Evolutionary conservation across 176 grass and related monocot species (phyloP).

Genomic region (Lolium rigidum): DNA sequence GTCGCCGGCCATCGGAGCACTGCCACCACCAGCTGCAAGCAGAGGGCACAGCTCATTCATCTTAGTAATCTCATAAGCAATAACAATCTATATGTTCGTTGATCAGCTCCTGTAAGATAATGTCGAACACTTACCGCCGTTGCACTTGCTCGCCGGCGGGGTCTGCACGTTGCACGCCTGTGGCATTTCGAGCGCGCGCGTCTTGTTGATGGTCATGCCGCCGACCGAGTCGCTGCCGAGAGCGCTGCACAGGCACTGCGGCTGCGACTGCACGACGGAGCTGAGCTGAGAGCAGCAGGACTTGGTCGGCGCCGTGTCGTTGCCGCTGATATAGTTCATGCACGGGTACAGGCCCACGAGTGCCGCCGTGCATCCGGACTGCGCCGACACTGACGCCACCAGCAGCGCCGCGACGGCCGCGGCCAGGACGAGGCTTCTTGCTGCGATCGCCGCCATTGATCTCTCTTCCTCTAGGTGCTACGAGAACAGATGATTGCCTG

Average conservation of each 20-base stretch:
- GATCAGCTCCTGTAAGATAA: not conserved
- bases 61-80: not conserved
- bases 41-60: not conserved
- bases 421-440: not conserved
- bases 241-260: slow-evolving; percentile 76
- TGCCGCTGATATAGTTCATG: slow-evolving; percentile 93
- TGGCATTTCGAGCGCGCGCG: slow-evolving; percentile 61
- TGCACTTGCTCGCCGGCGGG: slow-evolving; percentile 75
- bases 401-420: slow-evolving; percentile 34
- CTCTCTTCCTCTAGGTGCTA: not conserved
- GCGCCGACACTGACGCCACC: slow-evolving; percentile 37
- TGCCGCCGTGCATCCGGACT: slow-evolving; percentile 66
- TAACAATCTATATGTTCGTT: not conserved
- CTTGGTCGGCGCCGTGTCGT: slow-evolving; percentile 51
- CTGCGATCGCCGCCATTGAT: slow-evolving; percentile 34
- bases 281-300: slow-evolving; percentile 77
- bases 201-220: slow-evolving; percentile 69
- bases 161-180: slow-evolving; percentile 67
- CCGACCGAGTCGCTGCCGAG: slow-evolving; percentile 58
- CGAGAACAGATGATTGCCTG: no score
- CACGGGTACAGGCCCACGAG: slow-evolving; percentile 88
- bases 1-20: not conserved
- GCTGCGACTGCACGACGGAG: slow-evolving; percentile 63
- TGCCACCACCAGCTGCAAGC: slow-evolving; percentile 24
- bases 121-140: slow-evolving; percentile 54